Evolutionary conservation across 1,284 basidiomycete genomes (phyloP).

Genomic region (Apiotrichum montevideense): DNA sequence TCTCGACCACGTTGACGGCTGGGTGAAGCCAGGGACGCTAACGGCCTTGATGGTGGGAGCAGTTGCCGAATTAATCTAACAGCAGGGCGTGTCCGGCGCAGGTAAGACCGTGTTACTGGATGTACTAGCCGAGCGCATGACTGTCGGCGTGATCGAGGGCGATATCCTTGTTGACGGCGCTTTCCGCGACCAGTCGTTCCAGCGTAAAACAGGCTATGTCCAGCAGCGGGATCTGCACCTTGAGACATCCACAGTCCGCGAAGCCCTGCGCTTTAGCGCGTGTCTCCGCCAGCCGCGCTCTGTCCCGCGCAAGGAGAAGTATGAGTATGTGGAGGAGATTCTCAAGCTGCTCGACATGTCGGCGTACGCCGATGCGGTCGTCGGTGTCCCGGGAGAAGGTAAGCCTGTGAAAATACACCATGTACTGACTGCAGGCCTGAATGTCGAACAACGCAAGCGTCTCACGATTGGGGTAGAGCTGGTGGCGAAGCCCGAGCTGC

Average conservation of each 20-base stretch:
- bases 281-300: constrained; percentile 67
- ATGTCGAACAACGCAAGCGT: constrained; percentile 41
- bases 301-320: constrained; percentile 48
- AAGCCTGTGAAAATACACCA: too few relatives aligned
- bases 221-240: constrained; percentile 76
- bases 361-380: constrained; percentile 25
- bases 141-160: constrained; percentile 71
- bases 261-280: constrained; percentile 76
- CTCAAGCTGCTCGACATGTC: constrained; percentile 23
- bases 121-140: constrained; percentile 69
- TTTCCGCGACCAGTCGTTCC: constrained; percentile 63
- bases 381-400: constrained; percentile 40
- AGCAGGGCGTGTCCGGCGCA: constrained; percentile 53
- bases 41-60: constrained; percentile 58
- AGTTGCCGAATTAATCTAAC: too few relatives aligned
- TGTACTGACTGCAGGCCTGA: constrained; percentile 37
- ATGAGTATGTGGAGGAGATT: constrained; percentile 50
- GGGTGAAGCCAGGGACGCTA: constrained; percentile 71
- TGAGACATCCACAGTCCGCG: constrained; percentile 63
- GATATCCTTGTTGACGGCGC: constrained; percentile 72
- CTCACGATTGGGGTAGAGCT: constrained; percentile 64
- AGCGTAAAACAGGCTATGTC: constrained; percentile 58
- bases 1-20: constrained; percentile 74
- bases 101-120: constrained; percentile 76
- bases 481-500: constrained; percentile 42